These are phyloP conservation scores for Buddleja alternifolia DNA, from an alignment of 257 asterid genomes.

Conservation along the genomic window DNA sequence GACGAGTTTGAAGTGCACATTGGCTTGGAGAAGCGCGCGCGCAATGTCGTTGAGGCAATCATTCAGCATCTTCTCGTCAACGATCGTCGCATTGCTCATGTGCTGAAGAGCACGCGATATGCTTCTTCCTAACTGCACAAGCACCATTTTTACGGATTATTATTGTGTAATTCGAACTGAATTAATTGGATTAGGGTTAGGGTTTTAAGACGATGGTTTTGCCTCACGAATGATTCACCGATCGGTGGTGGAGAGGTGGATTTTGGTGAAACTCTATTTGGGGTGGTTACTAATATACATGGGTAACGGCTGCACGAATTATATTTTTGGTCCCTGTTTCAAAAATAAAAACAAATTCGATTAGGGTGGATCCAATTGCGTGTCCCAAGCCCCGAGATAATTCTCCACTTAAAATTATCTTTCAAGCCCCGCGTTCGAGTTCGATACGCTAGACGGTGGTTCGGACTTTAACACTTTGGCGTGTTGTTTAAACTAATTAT, in stretches of 20 bases:
- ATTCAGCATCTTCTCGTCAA: constrained; percentile 80
- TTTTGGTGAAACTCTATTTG: not conserved
- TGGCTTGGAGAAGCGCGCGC: constrained; percentile 90
- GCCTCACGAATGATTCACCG: constrained; percentile 12
- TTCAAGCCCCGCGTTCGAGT: too few relatives aligned
- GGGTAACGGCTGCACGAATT: not conserved
- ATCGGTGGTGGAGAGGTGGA: not conserved
- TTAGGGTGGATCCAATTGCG: too few relatives aligned
- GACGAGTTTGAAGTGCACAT: constrained; percentile 82
- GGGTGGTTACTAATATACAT: not conserved
- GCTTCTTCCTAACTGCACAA: constrained; percentile 84
- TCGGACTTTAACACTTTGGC: too few relatives aligned
- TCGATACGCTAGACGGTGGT: too few relatives aligned
- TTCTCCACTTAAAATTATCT: too few relatives aligned
- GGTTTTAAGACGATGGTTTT: constrained; percentile 15
- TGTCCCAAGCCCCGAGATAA: too few relatives aligned
- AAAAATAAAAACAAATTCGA: too few relatives aligned
- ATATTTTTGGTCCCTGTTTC: too few relatives aligned
- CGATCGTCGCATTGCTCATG: constrained; percentile 95
- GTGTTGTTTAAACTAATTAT: too few relatives aligned
- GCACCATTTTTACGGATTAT: constrained; percentile 68
- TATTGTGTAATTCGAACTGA: constrained; percentile 1
- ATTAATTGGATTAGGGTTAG: constrained; percentile 25
- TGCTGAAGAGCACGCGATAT: constrained; percentile 90
- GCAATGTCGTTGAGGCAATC: constrained; percentile 91